A percentile compares a stretch with the other conserved stretches of the same genome.
Evolutionary conservation across 257 asterid species (phyloP).

Genomic region (Penstemon newberryi): DNA sequence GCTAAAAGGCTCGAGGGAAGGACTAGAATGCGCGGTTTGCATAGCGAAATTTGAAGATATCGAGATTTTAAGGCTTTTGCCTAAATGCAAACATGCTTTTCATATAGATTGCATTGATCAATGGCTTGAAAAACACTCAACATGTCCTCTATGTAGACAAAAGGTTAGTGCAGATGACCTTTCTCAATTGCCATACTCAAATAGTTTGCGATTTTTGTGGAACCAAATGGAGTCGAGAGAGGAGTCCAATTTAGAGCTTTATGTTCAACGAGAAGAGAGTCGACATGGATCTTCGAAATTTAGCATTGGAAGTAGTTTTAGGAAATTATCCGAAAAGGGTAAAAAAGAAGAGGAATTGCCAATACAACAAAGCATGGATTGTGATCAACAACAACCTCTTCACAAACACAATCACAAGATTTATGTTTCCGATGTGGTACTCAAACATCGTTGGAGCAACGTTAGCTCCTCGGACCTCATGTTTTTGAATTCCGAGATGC

Average conservation of each 20-base stretch:
- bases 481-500: constrained; percentile 56
- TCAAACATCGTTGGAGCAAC: constrained; percentile 66
- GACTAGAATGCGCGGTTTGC: constrained; percentile 74
- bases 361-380: constrained; percentile 24
- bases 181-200: constrained; percentile 25
- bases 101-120: constrained; percentile 59
- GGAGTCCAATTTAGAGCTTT: constrained; percentile 42
- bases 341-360: constrained; percentile 37
- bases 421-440: constrained; percentile 38
- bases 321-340: constrained; percentile 13
- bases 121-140: constrained; percentile 68
- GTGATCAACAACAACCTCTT: not conserved
- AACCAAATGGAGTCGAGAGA: constrained; percentile 29
- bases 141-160: constrained; percentile 68
- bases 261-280: constrained; percentile 46
- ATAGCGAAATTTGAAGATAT: constrained; percentile 50
- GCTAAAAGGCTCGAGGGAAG: constrained; percentile 47
- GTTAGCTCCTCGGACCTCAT: constrained; percentile 61
- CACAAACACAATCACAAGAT: constrained; percentile 57
- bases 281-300: constrained; percentile 44
- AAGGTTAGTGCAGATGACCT: constrained; percentile 44
- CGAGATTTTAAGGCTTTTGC: constrained; percentile 55
- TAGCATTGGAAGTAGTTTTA: constrained; percentile 41
- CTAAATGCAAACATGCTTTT: constrained; percentile 64
- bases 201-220: constrained; percentile 39